Percentiles rank a stretch among this genome's conserved stretches.
phyloP scores from a whole-genome alignment of 441 rosid genomes.

The Gossypium schwendimanii region DNA sequence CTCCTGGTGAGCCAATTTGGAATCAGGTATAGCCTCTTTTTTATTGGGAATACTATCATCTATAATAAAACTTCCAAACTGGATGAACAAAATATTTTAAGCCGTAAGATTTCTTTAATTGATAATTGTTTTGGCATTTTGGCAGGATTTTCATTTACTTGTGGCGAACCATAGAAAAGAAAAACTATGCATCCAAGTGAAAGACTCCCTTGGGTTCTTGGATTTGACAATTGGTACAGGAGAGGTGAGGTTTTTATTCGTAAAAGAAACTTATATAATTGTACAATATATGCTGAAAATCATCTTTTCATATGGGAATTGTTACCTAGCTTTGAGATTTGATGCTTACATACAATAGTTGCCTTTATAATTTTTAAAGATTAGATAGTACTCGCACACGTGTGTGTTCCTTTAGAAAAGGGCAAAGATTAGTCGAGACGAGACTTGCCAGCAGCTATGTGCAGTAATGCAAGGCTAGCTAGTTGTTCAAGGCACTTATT shows the following conservation, averaged over 20 bases:
- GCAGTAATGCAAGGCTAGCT: not conserved
- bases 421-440: not conserved
- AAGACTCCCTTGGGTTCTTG: constrained; percentile 75
- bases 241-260: constrained; percentile 51
- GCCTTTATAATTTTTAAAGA: not conserved
- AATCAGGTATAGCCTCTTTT: constrained; percentile 61
- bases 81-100: constrained; percentile 4
- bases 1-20: constrained; percentile 98
- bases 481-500: constrained; percentile 4
- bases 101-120: not conserved
- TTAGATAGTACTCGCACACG: not conserved
- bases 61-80: not conserved
- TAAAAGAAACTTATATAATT: not conserved
- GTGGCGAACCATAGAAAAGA: constrained; percentile 85
- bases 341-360: not conserved
- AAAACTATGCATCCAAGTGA: constrained; percentile 69
- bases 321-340: not conserved
- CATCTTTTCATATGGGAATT: not conserved
- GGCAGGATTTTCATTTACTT: constrained; percentile 91
- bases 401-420: not conserved
- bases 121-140: constrained; percentile 14
- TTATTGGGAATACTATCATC: not conserved
- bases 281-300: not conserved
- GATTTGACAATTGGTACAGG: constrained; percentile 67
- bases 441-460: not conserved